Base-by-base conservation (phyloP, 2,329 filamentous ascomycete genomes). In the Aspergillus hortae region DNA sequence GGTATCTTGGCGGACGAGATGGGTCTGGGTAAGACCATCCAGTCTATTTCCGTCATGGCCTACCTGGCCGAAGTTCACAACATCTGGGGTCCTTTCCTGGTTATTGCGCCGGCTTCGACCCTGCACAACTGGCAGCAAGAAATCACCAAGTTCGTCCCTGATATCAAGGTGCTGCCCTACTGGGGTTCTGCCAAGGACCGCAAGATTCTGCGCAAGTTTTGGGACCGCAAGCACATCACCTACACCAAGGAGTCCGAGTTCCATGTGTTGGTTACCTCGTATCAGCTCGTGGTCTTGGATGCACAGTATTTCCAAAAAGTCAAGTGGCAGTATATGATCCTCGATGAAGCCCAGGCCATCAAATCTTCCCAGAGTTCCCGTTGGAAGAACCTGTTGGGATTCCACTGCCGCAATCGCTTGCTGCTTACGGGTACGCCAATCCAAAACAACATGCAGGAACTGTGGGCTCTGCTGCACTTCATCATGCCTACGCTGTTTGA, bases 71-170 rank as follows among this genome's bases (percentile, higher is more conserved):
- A 99, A 76, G 88, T 92, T 64, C 91, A 99, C 78, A 92, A 96
- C 67, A 95, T 97, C 61, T 97, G 92, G 94, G 94, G 94, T 6
- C 94, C 94, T 0, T 97, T 96, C 77, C 75, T 99, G 45, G 94
- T 99, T 59, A 95, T 99, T 56, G 94, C 94, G 0, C 94, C 94
- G 0, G 91, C 94, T 0, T 96, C 92, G 0, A 99, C 94, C 1
- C 78, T 99, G 53, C 92, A 99, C 84, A 99, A 99, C 69, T 99
- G 94, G 94, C 92, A 99, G 72, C 94, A 99, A 71, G 94, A 99
- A 77, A 96, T 99, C 59, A 83, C 89, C 55, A 92, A 85, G 69
- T 99, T 99, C 69, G 92, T 99, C 2, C 94, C 94, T 1, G 85
- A 90, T 52, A 85, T 99, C 71, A 97, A 97, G 74, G 91, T 96